phyloP scores from a whole-genome alignment of 192 early-diverging fungal species.

The Coemansia sp. region DNA sequence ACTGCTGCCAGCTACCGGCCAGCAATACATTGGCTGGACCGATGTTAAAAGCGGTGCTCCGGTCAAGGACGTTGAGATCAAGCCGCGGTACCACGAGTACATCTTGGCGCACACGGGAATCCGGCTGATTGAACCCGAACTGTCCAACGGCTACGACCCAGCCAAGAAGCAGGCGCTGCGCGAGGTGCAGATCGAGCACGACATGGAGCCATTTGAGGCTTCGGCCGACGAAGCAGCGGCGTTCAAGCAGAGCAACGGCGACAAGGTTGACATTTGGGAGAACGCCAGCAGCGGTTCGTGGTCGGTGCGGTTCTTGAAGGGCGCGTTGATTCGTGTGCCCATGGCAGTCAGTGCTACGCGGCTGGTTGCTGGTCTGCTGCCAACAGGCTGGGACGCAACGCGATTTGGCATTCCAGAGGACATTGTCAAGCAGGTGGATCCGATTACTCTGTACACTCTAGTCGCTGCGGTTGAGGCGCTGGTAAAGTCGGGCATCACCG shows the following conservation, averaged over 20 bases:
- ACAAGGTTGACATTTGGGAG: constrained; percentile 64
- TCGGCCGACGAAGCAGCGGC: constrained; percentile 84
- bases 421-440: constrained; percentile 86
- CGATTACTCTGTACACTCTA: constrained; percentile 80
- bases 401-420: constrained; percentile 91
- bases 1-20: constrained; percentile 9
- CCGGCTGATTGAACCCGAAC: constrained; percentile 75
- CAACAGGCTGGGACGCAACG: constrained; percentile 89
- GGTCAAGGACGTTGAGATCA: constrained; percentile 82
- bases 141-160: constrained; percentile 84
- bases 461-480: constrained; percentile 92
- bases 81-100: constrained; percentile 84
- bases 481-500: constrained; percentile 85
- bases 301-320: constrained; percentile 57
- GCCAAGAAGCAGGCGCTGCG: constrained; percentile 80
- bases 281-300: constrained; percentile 55
- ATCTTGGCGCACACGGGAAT: constrained; percentile 57
- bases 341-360: constrained; percentile 85
- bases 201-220: constrained; percentile 47
- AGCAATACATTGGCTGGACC: constrained; percentile 71
- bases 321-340: constrained; percentile 82
- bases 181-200: constrained; percentile 82
- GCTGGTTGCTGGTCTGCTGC: constrained; percentile 83
- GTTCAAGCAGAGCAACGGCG: constrained; percentile 80
- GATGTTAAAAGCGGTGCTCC: constrained; percentile 81